Evolutionary conservation across 202 grass and related monocot species (phyloP), one percentile per base, ranked within the genome.

Genomic region (Panicum hallii): DNA sequence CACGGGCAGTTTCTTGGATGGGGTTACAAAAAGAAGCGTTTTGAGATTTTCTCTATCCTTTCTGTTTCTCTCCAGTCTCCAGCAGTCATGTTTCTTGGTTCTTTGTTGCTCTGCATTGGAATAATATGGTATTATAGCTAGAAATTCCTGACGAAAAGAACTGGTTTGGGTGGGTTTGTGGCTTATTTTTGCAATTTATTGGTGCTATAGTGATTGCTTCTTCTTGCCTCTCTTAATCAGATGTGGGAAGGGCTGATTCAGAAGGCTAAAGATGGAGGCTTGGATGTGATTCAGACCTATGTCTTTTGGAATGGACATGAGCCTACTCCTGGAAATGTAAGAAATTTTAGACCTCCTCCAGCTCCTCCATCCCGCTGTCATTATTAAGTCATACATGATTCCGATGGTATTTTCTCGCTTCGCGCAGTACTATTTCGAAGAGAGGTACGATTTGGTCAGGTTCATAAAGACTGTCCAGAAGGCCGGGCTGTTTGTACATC

Each of bases 271-370:
- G 93, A 99, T 83, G 97, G 97, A 88, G 97, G 97, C 28, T 80
- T 99, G 80, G 97, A 99, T 87, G 97, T 96, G 69, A 86, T 99
- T 77, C 97, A 99, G 72, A 99, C 97, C 6, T 99, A 99, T 63
- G 97, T 99, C 40, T 99, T 99, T 78, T 99, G 97, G 97, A 99
- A 99, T 42, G 93, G 97, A 2, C 97, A 99, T 40, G 97, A 99
- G 62, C 97, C 97, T 74, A 92, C 90, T 52, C 93, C 90, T 54
- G 93, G 97, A 88, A 92, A 81, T 77, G 97, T 99, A 94, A 19
- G 12, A 16, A 70, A 55, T 67, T 80, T 72, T 70, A 13, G 77
- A 64, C 72, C 53, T 57, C 28, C 58, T 64, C 11, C 57, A 22
- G 49, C 58, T 63, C 70, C 77, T 58, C 13, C 40, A 22, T 47